A percentile compares a stretch with the other conserved stretches of the same genome.
Conservation (phyloP, 2,329 filamentous ascomycete genomes). For the Coleophoma eucalyptorum region DNA sequence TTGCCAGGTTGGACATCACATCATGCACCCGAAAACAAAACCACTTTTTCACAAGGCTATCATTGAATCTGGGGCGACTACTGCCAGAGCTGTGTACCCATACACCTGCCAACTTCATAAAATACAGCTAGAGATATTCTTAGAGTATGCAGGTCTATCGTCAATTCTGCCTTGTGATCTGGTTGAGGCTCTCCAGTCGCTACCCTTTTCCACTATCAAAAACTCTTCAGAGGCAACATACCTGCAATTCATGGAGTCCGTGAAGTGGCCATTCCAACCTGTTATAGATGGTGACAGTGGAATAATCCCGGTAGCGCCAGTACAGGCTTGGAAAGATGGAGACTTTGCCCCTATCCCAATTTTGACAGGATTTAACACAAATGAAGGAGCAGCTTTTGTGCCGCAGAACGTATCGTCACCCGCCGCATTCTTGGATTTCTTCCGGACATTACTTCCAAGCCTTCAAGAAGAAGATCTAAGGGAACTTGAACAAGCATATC, state of each 20-base stretch:
- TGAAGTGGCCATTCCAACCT: conserved; percentile 66
- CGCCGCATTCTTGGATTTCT: conserved; percentile 56
- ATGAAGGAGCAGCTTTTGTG: conserved; percentile 66
- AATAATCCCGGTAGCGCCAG: conserved; percentile 53
- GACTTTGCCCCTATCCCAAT: conserved; percentile 55
- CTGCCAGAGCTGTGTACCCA: conserved; percentile 48
- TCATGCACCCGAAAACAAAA: conserved; percentile 42
- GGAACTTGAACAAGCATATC: conserved; percentile 56
- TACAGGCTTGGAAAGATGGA: conserved; percentile 52
- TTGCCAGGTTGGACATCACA: conserved; percentile 57
- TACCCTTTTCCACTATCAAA: conserved; percentile 34
- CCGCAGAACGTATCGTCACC: conserved; percentile 42
- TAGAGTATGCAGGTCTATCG: conserved; percentile 44
- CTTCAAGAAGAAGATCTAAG: conserved; percentile 48
- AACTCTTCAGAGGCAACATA: conserved; percentile 41
- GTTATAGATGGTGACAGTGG: conserved; percentile 55
- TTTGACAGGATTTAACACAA: conserved; percentile 66
- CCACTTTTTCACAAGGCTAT: conserved; percentile 49
- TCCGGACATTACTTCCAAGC: conserved; percentile 55
- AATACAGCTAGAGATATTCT: conserved; percentile 51
- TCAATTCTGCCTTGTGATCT: conserved; percentile 40
- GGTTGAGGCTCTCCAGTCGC: conserved; percentile 45
- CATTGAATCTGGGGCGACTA: conserved; percentile 53
- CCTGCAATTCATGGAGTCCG: conserved; percentile 34
- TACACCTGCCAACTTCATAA: conserved; percentile 54